These are phyloP conservation scores for Cardamine occulta DNA, from an alignment of 345 rosid genomes.

Conservation along the genomic window DNA sequence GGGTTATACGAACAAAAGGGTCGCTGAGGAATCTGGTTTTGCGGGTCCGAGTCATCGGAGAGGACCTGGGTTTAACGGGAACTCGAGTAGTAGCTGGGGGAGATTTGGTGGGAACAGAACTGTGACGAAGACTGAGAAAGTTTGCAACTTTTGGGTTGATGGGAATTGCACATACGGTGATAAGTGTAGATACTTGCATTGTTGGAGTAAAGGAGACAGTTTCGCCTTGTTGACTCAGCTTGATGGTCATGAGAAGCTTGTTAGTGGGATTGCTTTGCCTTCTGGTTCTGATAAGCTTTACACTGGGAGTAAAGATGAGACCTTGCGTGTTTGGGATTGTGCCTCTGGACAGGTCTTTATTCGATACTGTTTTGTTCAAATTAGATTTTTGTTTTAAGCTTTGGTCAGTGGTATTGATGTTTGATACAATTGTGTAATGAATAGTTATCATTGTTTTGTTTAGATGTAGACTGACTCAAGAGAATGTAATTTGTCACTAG, in stretches of 20 bases:
- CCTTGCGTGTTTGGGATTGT: conserved; percentile 91
- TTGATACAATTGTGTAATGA: background rate
- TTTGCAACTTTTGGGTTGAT: conserved; percentile 86
- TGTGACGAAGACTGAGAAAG: conserved; percentile 66
- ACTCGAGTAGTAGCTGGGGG: conserved; percentile 54
- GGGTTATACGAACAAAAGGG: conserved; percentile 61
- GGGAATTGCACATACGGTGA: conserved; percentile 83
- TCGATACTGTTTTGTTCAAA: background rate
- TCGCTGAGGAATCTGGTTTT: conserved; percentile 64
- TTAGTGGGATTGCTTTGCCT: conserved; percentile 86
- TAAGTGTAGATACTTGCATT: conserved; percentile 79
- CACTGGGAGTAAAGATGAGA: conserved; percentile 85
- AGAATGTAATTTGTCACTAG: background rate
- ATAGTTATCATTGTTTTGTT: background rate
- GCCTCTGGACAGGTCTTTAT: conserved; percentile 86
- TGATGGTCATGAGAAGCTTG: conserved; percentile 88
- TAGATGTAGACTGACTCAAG: background rate
- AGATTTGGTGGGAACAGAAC: conserved; percentile 59
- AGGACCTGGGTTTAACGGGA: conserved; percentile 54
- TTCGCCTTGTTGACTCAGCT: conserved; percentile 75
- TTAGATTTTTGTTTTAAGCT: background rate
- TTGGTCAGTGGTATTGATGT: background rate
- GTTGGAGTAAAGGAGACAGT: conserved; percentile 88
- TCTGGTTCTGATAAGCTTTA: conserved; percentile 87
- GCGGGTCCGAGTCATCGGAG: conserved; percentile 62